A percentile compares a stretch with the other conserved stretches of the same genome.
These are phyloP conservation scores for Chlamydomonas sp. DNA, from an alignment of 139 green algal species.

Conservation along the genomic window DNA sequence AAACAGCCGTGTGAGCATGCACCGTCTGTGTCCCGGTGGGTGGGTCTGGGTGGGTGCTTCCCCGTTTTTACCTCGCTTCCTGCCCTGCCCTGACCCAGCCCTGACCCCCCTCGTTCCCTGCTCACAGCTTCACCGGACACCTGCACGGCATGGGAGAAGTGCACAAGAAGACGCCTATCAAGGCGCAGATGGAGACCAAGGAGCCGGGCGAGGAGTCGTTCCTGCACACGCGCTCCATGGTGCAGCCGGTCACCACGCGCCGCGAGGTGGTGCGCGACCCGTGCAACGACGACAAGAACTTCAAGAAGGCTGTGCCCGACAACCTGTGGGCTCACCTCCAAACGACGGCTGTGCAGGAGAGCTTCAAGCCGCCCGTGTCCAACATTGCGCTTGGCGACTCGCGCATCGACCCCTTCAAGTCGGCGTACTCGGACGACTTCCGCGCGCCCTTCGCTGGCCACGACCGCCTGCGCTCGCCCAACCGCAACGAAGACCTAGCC, in stretches of 20 bases:
- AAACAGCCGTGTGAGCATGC: too few species aligned
- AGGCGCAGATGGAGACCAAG: constrained; percentile 57
- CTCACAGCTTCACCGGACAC: constrained; percentile 68
- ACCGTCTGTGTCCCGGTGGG: too few species aligned
- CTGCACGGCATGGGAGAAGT: constrained; percentile 37
- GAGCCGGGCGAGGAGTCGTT: constrained; percentile 47
- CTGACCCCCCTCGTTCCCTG: too few species aligned
- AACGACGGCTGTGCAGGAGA: constrained; percentile 40
- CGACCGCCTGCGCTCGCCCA: constrained; percentile 54
- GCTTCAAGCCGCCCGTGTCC: constrained; percentile 50
- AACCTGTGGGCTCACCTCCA: constrained; percentile 61
- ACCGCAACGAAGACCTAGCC: constrained; percentile 64
- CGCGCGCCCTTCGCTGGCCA: constrained; percentile 46
- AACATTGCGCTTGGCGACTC: constrained; percentile 59
- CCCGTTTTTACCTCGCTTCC: too few species aligned
- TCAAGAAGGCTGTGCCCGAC: constrained; percentile 36
- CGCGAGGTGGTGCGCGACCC: constrained; percentile 31
- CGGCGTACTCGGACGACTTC: constrained; percentile 61
- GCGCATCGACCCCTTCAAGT: constrained; percentile 56
- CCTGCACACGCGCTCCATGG: constrained; percentile 48
- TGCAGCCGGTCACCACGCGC: constrained; percentile 16
- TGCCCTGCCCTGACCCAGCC: too few species aligned
- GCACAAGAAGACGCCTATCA: constrained; percentile 64
- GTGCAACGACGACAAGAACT: constrained; percentile 53
- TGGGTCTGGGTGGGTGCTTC: too few species aligned